These are phyloP conservation scores for Phytophthora pinifolia DNA, from an alignment of 352 stramenopile genomes.

Conservation along the genomic window DNA sequence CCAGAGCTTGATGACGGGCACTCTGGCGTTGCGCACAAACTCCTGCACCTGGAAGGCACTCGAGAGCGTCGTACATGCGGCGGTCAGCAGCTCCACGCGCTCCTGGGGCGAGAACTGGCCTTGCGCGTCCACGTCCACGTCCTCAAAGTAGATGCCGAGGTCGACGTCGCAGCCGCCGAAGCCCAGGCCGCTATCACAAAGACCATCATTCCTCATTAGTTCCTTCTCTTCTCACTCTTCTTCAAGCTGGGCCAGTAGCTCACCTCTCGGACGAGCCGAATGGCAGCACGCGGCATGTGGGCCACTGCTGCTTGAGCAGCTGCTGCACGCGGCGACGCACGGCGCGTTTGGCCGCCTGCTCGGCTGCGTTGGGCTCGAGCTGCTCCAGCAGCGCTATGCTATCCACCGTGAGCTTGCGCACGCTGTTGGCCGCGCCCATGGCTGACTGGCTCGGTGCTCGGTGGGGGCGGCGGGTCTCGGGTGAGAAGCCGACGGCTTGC, in stretches of 20 bases:
- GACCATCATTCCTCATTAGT: conserved; percentile 8
- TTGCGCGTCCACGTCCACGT: conserved; percentile 57
- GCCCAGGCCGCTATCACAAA: conserved; percentile 52
- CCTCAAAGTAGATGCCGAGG: conserved; percentile 82
- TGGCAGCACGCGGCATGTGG: conserved; percentile 54
- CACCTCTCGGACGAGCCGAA: conserved; percentile 85
- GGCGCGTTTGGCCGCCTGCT: conserved; percentile 51
- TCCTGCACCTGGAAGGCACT: conserved; percentile 59
- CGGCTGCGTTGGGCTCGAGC: conserved; percentile 67
- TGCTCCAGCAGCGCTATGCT: conserved; percentile 78
- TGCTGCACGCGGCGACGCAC: conserved; percentile 55
- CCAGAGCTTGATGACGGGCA: conserved; percentile 83
- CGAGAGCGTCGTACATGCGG: conserved; percentile 42
- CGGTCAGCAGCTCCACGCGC: conserved; percentile 56
- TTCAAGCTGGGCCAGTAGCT: not conserved
- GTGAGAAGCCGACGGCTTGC: too few relatives aligned
- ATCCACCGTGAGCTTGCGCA: conserved; percentile 80
- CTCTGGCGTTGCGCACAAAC: conserved; percentile 73
- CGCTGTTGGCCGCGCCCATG: conserved; percentile 82
- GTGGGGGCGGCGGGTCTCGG: too few relatives aligned
- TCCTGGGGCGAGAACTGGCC: conserved; percentile 59
- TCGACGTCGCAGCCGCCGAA: conserved; percentile 82
- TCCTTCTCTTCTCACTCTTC: not conserved
- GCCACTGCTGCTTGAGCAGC: conserved; percentile 54
- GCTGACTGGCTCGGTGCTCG: conserved; percentile 6